A percentile compares a stretch with the other conserved stretches of the same genome.
phyloP scores from a whole-genome alignment of 2,329 filamentous ascomycete genomes.

The Colletotrichum plurivorum region DNA sequence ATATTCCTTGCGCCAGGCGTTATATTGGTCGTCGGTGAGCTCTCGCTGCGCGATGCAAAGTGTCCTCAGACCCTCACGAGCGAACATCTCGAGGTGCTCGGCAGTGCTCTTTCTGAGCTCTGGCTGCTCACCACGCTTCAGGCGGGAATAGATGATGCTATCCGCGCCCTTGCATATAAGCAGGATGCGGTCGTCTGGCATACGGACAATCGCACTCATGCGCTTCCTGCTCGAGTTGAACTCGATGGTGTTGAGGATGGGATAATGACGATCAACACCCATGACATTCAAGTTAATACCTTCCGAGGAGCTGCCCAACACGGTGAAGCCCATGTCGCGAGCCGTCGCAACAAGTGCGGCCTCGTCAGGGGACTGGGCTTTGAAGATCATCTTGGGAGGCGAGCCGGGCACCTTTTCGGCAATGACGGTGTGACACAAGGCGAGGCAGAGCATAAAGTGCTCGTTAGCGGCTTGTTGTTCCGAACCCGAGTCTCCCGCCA shows the following conservation, averaged over 20 bases:
- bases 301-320: conserved; percentile 84
- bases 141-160: conserved; percentile 94
- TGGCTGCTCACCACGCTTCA: conserved; percentile 87
- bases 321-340: conserved; percentile 94
- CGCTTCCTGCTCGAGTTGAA: conserved; percentile 98
- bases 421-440: conserved; percentile 97
- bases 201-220: conserved; percentile 96
- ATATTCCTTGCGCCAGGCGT: conserved; percentile 87
- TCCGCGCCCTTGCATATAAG: conserved; percentile 98
- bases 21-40: conserved; percentile 86
- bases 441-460: conserved; percentile 93
- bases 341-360: conserved; percentile 94
- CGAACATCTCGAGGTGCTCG: conserved; percentile 97
- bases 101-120: conserved; percentile 88
- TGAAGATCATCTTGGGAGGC: conserved; percentile 91
- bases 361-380: conserved; percentile 97
- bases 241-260: conserved; percentile 93
- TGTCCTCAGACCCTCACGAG: conserved; percentile 92
- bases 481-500: conserved; percentile 81
- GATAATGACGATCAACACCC: conserved; percentile 87
- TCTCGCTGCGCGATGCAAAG: conserved; percentile 92
- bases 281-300: conserved; percentile 89
- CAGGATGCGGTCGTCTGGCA: conserved; percentile 91
- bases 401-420: conserved; percentile 92
- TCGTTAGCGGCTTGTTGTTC: conserved; percentile 85